These are phyloP conservation scores for Coniosporium tulheliwenetii DNA, from an alignment of 2,329 filamentous ascomycete genomes.

Conservation along the genomic window DNA sequence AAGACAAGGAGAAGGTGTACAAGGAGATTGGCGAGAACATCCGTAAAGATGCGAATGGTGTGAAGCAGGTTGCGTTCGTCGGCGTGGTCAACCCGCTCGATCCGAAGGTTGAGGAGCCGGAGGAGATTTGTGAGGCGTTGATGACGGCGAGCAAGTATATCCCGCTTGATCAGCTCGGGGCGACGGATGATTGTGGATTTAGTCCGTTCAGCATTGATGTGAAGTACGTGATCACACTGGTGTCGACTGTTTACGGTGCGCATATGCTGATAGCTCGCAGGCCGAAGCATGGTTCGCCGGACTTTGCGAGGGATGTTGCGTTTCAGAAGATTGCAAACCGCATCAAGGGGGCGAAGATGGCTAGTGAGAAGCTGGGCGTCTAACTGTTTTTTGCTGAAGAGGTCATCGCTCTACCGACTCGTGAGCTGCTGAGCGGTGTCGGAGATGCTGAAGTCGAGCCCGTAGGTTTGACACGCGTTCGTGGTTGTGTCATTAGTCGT, in stretches of 20 bases:
- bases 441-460: too few relatives aligned
- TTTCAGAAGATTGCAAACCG: slow-evolving; percentile 14
- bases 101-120: slow-evolving; percentile 14
- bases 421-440: too few relatives aligned
- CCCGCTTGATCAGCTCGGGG: slow-evolving; percentile 13
- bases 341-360: slow-evolving; percentile 13
- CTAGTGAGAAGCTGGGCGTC: slow-evolving; percentile 12
- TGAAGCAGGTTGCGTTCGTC: slow-evolving; percentile 15
- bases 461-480: too few relatives aligned
- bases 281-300: slow-evolving; percentile 14
- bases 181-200: slow-evolving; percentile 17
- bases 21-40: slow-evolving; percentile 13
- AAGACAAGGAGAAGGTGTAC: slow-evolving; percentile 14
- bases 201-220: slow-evolving; percentile 15
- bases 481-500: slow-evolving; percentile 12
- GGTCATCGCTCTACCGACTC: too few relatives aligned
- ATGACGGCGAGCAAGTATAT: slow-evolving; percentile 14
- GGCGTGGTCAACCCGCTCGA: slow-evolving; percentile 15
- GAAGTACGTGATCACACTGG: slow-evolving; percentile 4
- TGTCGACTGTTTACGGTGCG: too few relatives aligned
- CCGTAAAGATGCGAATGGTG: slow-evolving; percentile 14
- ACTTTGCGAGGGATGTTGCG: slow-evolving; percentile 14
- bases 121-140: slow-evolving; percentile 13
- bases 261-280: too few relatives aligned
- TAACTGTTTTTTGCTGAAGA: too few relatives aligned